A percentile compares a stretch with the other conserved stretches of the same genome.
Evolutionary conservation across 1,284 basidiomycete genomes (phyloP).

Genomic region (Bjerkandera adusta): DNA sequence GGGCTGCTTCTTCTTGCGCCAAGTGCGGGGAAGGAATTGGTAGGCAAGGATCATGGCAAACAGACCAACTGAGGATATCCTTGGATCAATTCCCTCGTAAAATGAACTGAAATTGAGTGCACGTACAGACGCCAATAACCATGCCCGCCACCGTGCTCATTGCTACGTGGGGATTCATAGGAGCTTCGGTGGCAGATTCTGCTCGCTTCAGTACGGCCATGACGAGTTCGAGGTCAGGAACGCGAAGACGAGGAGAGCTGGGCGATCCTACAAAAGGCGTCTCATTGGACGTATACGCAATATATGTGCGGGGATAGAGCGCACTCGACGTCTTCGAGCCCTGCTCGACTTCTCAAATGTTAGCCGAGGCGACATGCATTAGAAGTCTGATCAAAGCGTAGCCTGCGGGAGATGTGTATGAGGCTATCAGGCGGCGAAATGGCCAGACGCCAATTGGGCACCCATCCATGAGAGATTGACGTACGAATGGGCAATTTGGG

Average conservation of each 20-base stretch:
- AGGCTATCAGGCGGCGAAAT: too few relatives aligned
- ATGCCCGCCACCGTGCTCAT: conserved; percentile 24
- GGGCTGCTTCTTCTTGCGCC: conserved; percentile 14
- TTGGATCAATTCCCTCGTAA: background rate
- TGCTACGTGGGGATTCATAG: conserved; percentile 18
- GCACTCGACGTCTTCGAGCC: too few relatives aligned
- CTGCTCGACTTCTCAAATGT: too few relatives aligned
- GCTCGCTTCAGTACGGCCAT: conserved; percentile 20
- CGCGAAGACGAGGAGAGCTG: too few relatives aligned
- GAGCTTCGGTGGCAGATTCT: conserved; percentile 3
- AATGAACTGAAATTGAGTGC: background rate
- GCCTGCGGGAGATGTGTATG: too few relatives aligned
- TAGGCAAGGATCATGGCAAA: conserved; percentile 27
- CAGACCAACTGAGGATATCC: conserved; percentile 20
- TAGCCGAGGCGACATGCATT: too few relatives aligned
- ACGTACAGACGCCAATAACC: conserved; percentile 28
- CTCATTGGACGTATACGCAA: too few relatives aligned
- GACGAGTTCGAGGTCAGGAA: background rate
- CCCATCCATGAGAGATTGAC: too few relatives aligned
- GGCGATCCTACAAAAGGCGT: too few relatives aligned
- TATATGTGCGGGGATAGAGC: conserved; percentile 9
- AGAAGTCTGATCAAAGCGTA: too few relatives aligned
- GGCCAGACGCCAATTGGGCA: too few relatives aligned
- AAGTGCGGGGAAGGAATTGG: conserved; percentile 26
- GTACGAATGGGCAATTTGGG: too few relatives aligned